Evolutionary conservation across 331 rosid species (phyloP).

Genomic region (Arachis monticola): DNA sequence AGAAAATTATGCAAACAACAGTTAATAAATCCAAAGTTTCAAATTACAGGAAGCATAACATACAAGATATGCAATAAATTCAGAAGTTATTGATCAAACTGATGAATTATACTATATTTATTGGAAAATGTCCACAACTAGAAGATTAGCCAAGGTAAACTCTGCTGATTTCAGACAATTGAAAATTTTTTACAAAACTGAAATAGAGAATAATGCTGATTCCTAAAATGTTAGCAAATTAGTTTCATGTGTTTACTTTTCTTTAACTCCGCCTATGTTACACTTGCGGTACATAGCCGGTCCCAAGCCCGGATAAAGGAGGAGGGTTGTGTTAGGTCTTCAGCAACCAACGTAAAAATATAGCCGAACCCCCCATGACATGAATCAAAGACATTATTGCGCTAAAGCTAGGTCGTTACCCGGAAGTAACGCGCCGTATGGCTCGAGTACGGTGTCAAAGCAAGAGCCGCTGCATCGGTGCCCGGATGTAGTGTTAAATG

Average conservation of each 20-base stretch:
- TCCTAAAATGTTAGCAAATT: conserved; percentile 11
- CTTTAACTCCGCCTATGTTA: too few species aligned
- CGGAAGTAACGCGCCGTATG: too few species aligned
- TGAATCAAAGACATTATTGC: too few species aligned
- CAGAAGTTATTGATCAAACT: conserved; percentile 18
- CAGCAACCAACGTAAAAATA: too few species aligned
- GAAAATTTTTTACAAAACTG: conserved; percentile 24
- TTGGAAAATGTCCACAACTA: conserved; percentile 33
- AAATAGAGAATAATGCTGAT: conserved; percentile 5
- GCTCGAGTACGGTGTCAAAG: too few species aligned
- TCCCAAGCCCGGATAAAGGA: too few species aligned
- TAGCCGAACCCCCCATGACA: too few species aligned
- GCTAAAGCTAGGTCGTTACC: too few species aligned
- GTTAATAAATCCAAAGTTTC: background rate
- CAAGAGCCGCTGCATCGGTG: too few species aligned
- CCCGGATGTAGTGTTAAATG: too few species aligned
- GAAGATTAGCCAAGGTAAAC: conserved; percentile 25
- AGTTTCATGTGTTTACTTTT: conserved; percentile 27
- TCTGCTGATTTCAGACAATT: conserved; percentile 17
- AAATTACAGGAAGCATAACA: conserved; percentile 21
- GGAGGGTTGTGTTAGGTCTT: too few species aligned
- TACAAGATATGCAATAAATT: conserved; percentile 29
- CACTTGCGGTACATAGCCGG: too few species aligned
- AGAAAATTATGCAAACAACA: conserved; percentile 34
- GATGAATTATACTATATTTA: conserved; percentile 8